phyloP scores from a whole-genome alignment of 345 rosid genomes.

The Mercurialis annua region DNA sequence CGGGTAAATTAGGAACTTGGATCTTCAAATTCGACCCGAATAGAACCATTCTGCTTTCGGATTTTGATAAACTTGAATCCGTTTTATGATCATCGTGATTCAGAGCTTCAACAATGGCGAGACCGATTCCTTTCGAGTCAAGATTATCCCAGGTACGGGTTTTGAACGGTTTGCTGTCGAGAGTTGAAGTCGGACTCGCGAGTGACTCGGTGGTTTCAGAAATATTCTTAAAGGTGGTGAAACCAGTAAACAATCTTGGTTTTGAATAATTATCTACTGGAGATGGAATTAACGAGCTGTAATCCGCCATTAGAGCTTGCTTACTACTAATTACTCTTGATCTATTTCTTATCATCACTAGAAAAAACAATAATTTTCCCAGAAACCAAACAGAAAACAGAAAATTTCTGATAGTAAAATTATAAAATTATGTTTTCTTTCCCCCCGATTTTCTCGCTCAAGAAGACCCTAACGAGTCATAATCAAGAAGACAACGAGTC shows the following conservation, averaged over 20 bases:
- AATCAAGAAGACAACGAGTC: conserved; percentile 26
- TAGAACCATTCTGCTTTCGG: conserved; percentile 50
- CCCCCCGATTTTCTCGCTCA: conserved; percentile 31
- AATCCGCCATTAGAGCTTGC: conserved; percentile 51
- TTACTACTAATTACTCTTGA: conserved; percentile 25
- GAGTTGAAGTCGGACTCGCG: conserved; percentile 86
- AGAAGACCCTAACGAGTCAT: conserved; percentile 30
- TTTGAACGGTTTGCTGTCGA: conserved; percentile 64
- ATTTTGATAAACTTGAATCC: conserved; percentile 35
- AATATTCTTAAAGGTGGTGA: conserved; percentile 44
- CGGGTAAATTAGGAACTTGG: conserved; percentile 58
- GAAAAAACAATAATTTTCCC: background rate
- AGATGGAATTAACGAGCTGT: conserved; percentile 29
- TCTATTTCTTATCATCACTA: conserved; percentile 40
- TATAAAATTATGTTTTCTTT: no score
- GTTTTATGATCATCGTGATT: conserved; percentile 27
- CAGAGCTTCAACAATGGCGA: conserved; percentile 66
- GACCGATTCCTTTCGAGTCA: conserved; percentile 58
- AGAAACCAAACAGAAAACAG: background rate
- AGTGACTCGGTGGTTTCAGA: conserved; percentile 47
- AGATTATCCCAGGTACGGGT: conserved; percentile 39
- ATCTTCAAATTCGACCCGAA: conserved; percentile 81
- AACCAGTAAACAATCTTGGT: conserved; percentile 58
- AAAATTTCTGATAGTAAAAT: background rate
- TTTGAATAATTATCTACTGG: conserved; percentile 41